Percentiles rank a stretch among this genome's conserved stretches.
Evolutionary conservation across 805 yeast genomes (phyloP).

Genomic region (Myxozyma kluyveri): DNA sequence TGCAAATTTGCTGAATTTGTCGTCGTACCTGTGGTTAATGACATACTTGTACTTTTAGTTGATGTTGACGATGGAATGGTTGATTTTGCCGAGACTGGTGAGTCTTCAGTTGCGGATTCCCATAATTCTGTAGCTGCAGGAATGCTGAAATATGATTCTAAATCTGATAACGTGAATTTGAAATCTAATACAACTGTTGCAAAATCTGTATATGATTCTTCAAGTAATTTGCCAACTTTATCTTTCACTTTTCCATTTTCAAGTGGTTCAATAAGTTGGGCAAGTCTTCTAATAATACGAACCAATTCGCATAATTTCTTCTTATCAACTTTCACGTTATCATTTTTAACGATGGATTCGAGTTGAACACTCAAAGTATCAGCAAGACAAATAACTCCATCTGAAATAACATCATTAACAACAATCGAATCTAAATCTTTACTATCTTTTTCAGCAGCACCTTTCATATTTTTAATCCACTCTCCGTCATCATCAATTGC

Average conservation of each 20-base stretch:
- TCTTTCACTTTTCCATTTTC: background rate
- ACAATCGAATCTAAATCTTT: conserved; percentile 1
- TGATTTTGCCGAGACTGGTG: no score
- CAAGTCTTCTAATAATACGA: conserved; percentile 16
- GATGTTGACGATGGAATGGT: no score
- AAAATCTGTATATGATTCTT: conserved; percentile 3
- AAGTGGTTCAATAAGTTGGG: background rate
- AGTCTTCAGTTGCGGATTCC: conserved; percentile 18
- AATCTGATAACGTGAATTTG: background rate
- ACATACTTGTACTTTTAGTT: no score
- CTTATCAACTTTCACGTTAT: conserved; percentile 2
- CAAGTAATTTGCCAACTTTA: background rate
- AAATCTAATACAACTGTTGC: conserved; percentile 7
- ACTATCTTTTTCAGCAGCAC: conserved; percentile 6
- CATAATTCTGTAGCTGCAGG: conserved; percentile 7
- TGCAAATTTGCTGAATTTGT: background rate
- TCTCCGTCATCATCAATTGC: conserved; percentile 7
- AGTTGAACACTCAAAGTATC: conserved; percentile 1
- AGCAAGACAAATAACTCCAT: conserved; percentile 4
- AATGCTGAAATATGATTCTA: conserved; percentile 1
- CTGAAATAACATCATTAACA: conserved; percentile 12
- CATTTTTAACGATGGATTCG: background rate
- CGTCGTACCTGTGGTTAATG: background rate
- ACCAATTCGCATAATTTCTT: conserved; percentile 3
- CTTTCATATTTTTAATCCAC: conserved; percentile 13